These are phyloP conservation scores for Calycina marina DNA, from an alignment of 2,329 filamentous ascomycete genomes.

Conservation along the genomic window DNA sequence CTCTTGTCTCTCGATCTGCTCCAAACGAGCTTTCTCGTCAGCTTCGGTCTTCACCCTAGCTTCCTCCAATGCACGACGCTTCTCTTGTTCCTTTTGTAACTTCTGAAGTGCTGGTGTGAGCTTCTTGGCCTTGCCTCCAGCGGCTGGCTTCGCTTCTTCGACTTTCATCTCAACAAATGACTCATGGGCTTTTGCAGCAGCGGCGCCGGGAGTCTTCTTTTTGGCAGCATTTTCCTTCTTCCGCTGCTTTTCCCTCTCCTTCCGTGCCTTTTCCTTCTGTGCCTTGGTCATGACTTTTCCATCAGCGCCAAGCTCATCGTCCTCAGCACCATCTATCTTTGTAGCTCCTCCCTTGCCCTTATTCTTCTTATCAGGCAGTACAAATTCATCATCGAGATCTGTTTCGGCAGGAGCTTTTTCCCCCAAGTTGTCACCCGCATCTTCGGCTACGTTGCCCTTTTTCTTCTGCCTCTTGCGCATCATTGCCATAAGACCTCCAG, in stretches of 20 bases:
- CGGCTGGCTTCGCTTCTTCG: constrained; percentile 29
- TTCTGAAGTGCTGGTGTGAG: constrained; percentile 57
- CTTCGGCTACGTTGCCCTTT: constrained; percentile 45
- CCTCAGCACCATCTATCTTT: constrained; percentile 28
- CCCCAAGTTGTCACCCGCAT: constrained; percentile 51
- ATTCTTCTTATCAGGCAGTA: constrained; percentile 58
- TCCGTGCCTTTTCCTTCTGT: constrained; percentile 96
- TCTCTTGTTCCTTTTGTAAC: constrained; percentile 74
- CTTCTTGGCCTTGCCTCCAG: constrained; percentile 76
- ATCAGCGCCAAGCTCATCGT: constrained; percentile 36
- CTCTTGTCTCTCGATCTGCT: constrained; percentile 48
- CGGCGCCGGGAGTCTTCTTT: constrained; percentile 52
- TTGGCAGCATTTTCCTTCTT: constrained; percentile 94
- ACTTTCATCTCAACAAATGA: constrained; percentile 35
- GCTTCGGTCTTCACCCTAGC: constrained; percentile 41
- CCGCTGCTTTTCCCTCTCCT: constrained; percentile 93
- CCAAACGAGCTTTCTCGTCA: constrained; percentile 50
- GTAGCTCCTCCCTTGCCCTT: constrained; percentile 34
- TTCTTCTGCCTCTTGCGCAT: constrained; percentile 74
- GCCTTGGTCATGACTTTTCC: constrained; percentile 84
- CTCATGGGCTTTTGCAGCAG: constrained; percentile 40
- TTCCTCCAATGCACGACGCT: constrained; percentile 50
- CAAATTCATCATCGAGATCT: constrained; percentile 73
- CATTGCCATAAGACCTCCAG: constrained; percentile 59
- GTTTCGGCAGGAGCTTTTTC: constrained; percentile 70